These are phyloP conservation scores for Cytospora piceicola DNA, from an alignment of 2,329 filamentous ascomycete genomes.

Conservation along the genomic window DNA sequence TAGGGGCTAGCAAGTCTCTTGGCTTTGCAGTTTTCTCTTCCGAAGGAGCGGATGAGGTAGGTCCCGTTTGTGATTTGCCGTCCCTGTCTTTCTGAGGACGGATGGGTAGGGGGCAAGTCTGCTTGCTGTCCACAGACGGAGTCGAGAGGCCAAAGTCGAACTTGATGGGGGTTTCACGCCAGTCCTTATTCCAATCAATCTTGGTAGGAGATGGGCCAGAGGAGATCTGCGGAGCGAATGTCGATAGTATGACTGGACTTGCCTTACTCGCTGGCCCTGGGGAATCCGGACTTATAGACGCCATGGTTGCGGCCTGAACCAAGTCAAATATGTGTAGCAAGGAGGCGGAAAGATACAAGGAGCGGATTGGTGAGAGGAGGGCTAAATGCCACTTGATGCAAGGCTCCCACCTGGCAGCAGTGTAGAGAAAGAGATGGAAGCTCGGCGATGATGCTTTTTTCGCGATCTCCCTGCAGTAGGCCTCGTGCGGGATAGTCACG, in stretches of 20 bases:
- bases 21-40: background rate
- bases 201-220: background rate
- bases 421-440: background rate
- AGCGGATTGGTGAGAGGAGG: background rate
- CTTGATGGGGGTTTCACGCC: background rate
- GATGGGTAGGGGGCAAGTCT: background rate
- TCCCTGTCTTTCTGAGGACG: background rate
- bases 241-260: background rate
- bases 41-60: background rate
- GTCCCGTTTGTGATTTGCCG: background rate
- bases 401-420: background rate
- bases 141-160: background rate
- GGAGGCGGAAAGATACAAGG: background rate
- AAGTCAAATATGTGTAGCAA: background rate
- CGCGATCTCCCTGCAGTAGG: background rate
- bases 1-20: background rate
- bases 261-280: background rate
- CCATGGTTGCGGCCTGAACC: slow-evolving; percentile 4
- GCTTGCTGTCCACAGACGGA: background rate
- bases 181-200: background rate
- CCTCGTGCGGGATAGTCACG: background rate
- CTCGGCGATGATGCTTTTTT: background rate
- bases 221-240: background rate
- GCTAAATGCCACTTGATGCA: background rate
- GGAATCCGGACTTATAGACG: slow-evolving; percentile 7